Percentiles rank a stretch among this genome's conserved stretches.
These are phyloP conservation scores for Setomelanomma holmii DNA, from an alignment of 2,329 filamentous ascomycete species.

Conservation along the genomic window DNA sequence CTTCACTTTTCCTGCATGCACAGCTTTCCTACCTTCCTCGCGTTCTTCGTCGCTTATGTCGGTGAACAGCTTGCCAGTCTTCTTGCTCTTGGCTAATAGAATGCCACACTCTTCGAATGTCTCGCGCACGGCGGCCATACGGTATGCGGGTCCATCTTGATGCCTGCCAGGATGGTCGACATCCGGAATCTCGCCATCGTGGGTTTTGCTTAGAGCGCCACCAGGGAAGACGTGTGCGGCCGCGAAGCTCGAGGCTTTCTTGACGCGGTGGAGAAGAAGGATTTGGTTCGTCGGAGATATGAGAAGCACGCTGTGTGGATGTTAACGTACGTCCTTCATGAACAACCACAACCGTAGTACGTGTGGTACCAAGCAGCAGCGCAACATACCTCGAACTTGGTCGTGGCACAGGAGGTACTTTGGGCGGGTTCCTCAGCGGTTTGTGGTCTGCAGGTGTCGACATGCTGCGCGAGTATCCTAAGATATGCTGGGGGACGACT, in stretches of 20 bases:
- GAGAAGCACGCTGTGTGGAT: constrained; percentile 82
- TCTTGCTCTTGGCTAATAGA: constrained; percentile 68
- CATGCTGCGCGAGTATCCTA: constrained; percentile 31
- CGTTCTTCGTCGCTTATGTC: constrained; percentile 66
- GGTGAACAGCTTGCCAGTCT: constrained; percentile 62
- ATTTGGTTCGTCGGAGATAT: constrained; percentile 88
- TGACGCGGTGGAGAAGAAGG: constrained; percentile 84
- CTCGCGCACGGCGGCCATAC: constrained; percentile 85
- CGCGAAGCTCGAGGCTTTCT: constrained; percentile 82
- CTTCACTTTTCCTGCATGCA: constrained; percentile 70
- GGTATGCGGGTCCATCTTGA: constrained; percentile 74
- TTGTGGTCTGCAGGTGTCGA: constrained; percentile 42
- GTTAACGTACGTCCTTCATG: no score
- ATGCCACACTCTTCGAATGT: constrained; percentile 96
- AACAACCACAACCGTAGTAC: no score
- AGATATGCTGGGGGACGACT: background rate
- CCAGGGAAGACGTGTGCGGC: constrained; percentile 96
- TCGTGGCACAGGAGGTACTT: constrained; percentile 57
- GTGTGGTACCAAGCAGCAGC: no score
- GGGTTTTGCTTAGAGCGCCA: constrained; percentile 77
- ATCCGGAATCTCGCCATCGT: constrained; percentile 71
- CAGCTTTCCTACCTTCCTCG: constrained; percentile 69
- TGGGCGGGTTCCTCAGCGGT: constrained; percentile 39
- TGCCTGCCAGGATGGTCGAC: constrained; percentile 65
- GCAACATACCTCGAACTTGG: constrained; percentile 68